Evolutionary conservation across 2,329 filamentous ascomycete genomes (phyloP), one percentile per base, ranked within the genome.

Genomic region (Tricladium varicosporioides): DNA sequence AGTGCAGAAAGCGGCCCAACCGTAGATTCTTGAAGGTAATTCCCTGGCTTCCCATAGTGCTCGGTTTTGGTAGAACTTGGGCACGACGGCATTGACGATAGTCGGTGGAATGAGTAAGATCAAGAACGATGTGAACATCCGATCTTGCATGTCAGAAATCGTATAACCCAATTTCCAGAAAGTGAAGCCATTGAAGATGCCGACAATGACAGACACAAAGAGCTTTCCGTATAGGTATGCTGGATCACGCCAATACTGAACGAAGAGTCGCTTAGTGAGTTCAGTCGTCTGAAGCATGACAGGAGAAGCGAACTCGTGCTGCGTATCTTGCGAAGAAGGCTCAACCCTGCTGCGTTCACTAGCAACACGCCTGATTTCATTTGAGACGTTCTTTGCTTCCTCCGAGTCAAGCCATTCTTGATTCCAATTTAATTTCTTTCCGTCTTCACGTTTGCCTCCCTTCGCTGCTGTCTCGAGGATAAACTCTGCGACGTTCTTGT

Each of bases 161-260:
- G 78, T 80, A 70, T 85, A 77, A 2, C 85, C 86, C 2, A 91
- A 79, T 64, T 86, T 76, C 77, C 81, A 91, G 74, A 91, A 92
- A 3, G 88, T 91, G 73, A 91, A 91, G 18, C 87, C 87, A 73
- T 90, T 91, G 78, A 92, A 90, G 70, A 91, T 84, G 14, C 86
- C 88, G 46, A 89, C 78, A 59, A 91, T 80, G 57, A 90, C 82
- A 3, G 84, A 79, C 33, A 86, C 80, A 71, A 91, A 92, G 22
- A 93, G 74, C 69, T 91, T 91, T 58, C 86, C 85, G 71, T 91
- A 92, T 54, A 91, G 76, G 70, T 92, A 93, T 1, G 83, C 85
- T 0, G 88, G 86, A 60, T 90, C 85, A 13, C 89, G 81, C 88
- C 88, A 92, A 74, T 91, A 86, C 63, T 90, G 83, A 3, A 76